Base-by-base conservation (phyloP, 495 filamentous ascomycete genomes). In the Letharia lupina region DNA sequence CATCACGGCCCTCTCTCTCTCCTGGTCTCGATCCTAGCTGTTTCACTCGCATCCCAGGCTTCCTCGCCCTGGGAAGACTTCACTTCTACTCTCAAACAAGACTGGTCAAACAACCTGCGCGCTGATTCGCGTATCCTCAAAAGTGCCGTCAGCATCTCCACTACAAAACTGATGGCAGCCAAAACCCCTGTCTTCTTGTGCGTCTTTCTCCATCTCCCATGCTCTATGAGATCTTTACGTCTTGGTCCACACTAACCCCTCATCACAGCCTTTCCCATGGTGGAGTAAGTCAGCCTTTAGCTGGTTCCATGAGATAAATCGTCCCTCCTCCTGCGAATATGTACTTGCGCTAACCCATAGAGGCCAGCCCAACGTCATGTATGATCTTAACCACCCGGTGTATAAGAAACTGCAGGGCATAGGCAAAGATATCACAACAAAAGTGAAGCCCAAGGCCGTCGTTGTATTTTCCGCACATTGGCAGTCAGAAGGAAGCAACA, bases 401-500 rank as follows among this genome's bases (percentile, higher is more conserved):
- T 91, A 92, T 71, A 69, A 73, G n/a, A 75, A 88, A 63, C 82
- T 96, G 10, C 82, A 84, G 54, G 68, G 76, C 18, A 86, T 94
- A 60, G 91, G 91, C 39, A 79, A 74, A 11, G 91, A 95, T 70
- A 95, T 96, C 71, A 93, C 90, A 0, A 80, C 85, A 39, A 88
- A 87, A 70, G 85, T 93, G 42, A 89, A 89, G 72, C 90, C 90
- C 28, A 86, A 85, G 64, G 91, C 91, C 20, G 81, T 94, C 18
- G 88, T 96, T 15, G 90, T 96, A 16, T 91, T 96, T 74, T 93
- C 89, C 15, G 91, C 90, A 35, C 90, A 96, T 76, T 95, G 91
- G 91, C 87, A 93, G 75, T 80, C 79, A 28, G 83, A 79, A 33
- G 77, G 77, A 2, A 73, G 73, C 42, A 76, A 83, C 70, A 79